Percentiles rank a stretch among this genome's conserved stretches.
Evolutionary conservation across 768 basidiomycete genomes (phyloP).

Genomic region (Leucocoprinus birnbaumii): DNA sequence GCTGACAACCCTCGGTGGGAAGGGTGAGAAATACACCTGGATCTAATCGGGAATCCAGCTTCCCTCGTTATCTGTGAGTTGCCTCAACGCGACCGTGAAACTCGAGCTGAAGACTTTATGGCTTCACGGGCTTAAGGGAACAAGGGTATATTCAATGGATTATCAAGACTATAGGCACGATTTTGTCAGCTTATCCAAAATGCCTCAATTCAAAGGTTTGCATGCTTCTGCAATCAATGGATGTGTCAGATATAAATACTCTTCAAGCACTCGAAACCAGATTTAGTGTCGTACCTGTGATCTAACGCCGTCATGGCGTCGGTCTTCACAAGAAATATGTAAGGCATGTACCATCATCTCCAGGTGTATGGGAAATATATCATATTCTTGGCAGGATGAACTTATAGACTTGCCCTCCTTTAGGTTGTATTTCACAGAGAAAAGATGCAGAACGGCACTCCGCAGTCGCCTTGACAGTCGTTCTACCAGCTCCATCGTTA

Average conservation of each 20-base stretch:
- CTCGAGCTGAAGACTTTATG: no score
- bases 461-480: constrained; percentile 10
- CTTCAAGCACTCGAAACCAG: background rate
- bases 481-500: background rate
- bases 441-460: background rate
- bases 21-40: background rate
- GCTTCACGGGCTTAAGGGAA: no score
- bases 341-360: constrained; percentile 1
- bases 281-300: background rate
- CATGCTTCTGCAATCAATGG: no score
- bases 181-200: background rate
- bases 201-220: background rate
- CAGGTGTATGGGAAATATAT: constrained; percentile 10
- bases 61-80: no score
- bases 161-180: background rate
- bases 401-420: background rate
- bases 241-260: background rate
- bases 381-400: background rate
- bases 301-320: background rate
- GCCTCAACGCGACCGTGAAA: no score
- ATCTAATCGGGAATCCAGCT: background rate
- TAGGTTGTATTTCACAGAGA: background rate
- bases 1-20: no score
- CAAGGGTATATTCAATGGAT: no score
- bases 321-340: background rate